A percentile compares a stretch with the other conserved stretches of the same genome.
phyloP scores from a whole-genome alignment of 805 yeast genomes.

The Torulaspora delbrueckii region DNA sequence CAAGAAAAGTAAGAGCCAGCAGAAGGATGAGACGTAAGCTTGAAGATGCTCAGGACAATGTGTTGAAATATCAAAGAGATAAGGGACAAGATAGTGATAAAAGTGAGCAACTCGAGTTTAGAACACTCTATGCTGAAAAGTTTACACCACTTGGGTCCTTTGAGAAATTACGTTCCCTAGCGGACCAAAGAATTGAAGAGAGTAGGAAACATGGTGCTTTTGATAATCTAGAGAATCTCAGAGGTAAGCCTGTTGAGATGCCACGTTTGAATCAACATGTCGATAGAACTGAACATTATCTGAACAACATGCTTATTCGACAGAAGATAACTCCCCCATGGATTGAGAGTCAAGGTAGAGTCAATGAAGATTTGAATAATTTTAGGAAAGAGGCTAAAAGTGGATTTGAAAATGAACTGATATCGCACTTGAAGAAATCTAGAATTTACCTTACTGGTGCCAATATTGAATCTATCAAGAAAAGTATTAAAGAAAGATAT shows the following conservation, averaged over 20 bases:
- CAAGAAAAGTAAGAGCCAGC: slow-evolving; percentile 22
- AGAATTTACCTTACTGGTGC: neutral
- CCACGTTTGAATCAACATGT: slow-evolving; percentile 49
- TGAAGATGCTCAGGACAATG: slow-evolving; percentile 56
- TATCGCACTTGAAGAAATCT: slow-evolving; percentile 6
- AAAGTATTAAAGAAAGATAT: slow-evolving; percentile 15
- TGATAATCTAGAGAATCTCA: slow-evolving; percentile 42
- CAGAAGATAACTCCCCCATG: slow-evolving; percentile 87
- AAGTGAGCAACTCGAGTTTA: slow-evolving; percentile 46
- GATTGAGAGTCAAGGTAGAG: slow-evolving; percentile 72
- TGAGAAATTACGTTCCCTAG: slow-evolving; percentile 54
- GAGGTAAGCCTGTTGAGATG: slow-evolving; percentile 56
- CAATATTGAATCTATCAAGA: slow-evolving; percentile 11
- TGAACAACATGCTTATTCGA: slow-evolving; percentile 67
- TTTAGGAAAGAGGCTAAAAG: slow-evolving; percentile 45
- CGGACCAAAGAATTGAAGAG: slow-evolving; percentile 71
- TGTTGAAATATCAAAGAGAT: slow-evolving; percentile 56
- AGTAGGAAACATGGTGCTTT: slow-evolving; percentile 70
- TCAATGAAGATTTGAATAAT: slow-evolving; percentile 42
- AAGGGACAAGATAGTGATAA: slow-evolving; percentile 27
- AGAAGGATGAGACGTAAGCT: slow-evolving; percentile 39
- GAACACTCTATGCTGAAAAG: slow-evolving; percentile 58
- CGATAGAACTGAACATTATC: slow-evolving; percentile 68
- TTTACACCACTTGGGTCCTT: slow-evolving; percentile 42
- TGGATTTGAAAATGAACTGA: slow-evolving; percentile 36